phyloP scores from a whole-genome alignment of 176 grass and related monocot species.

The Lolium rigidum region DNA sequence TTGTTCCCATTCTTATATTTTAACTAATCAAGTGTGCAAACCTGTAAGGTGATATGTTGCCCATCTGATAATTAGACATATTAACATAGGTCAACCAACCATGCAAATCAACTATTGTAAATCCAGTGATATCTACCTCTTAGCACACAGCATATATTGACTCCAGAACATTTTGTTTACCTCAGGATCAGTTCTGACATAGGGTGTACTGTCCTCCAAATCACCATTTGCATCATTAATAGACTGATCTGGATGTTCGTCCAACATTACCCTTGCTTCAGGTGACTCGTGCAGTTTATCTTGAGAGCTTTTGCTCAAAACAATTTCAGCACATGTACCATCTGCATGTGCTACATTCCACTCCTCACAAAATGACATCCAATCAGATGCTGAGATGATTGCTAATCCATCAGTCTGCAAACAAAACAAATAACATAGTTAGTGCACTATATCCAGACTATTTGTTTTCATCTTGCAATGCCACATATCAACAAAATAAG shows the following conservation, averaged over 20 bases:
- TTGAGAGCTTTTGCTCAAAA: conserved; percentile 53
- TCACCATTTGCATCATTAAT: conserved; percentile 57
- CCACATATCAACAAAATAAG: conserved; percentile 15
- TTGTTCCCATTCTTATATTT: conserved; percentile 18
- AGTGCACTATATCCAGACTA: conserved; percentile 9
- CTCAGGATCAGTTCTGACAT: conserved; percentile 70
- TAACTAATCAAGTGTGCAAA: conserved; percentile 20
- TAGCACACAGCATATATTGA: conserved; percentile 8
- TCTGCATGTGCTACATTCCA: conserved; percentile 73
- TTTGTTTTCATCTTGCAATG: conserved; percentile 26
- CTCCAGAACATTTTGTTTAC: conserved; percentile 48
- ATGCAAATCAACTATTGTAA: not conserved
- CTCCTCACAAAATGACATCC: conserved; percentile 88
- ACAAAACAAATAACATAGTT: conserved; percentile 41
- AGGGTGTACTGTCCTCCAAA: conserved; percentile 45
- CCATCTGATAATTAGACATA: not conserved
- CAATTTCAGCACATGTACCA: conserved; percentile 86
- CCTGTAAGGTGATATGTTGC: not conserved
- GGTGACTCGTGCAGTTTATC: conserved; percentile 54
- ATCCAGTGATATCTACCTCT: not conserved
- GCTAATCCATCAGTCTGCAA: conserved; percentile 84
- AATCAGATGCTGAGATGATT: conserved; percentile 78
- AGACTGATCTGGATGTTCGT: conserved; percentile 44
- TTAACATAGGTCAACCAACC: not conserved
- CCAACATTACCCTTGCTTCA: conserved; percentile 37